Evolutionary conservation across 2,329 filamentous ascomycete species (phyloP).

Genomic region (Pseudogymnoascus sp.): DNA sequence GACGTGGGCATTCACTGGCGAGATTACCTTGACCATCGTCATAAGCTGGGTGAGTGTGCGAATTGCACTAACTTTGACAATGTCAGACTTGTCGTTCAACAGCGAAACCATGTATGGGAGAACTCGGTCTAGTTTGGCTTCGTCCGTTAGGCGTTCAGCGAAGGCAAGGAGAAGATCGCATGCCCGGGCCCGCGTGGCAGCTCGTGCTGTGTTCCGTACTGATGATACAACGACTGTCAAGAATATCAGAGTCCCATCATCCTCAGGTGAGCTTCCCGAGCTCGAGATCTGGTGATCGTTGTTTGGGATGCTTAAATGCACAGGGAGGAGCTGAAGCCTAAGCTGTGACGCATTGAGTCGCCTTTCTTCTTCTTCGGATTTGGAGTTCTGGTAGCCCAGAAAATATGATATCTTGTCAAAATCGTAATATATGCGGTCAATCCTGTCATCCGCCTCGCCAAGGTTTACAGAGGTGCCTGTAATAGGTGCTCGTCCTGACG

Average conservation of each 20-base stretch:
- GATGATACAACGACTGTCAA: constrained; percentile 83
- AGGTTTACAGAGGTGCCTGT: constrained; percentile 63
- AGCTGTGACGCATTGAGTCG: constrained; percentile 35
- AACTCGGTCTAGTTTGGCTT: constrained; percentile 89
- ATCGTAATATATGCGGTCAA: constrained; percentile 85
- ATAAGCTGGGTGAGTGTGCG: constrained; percentile 83
- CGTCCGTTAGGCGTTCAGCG: constrained; percentile 82
- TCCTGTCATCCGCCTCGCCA: constrained; percentile 84
- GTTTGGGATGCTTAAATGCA: constrained; percentile 80
- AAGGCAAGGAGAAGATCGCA: constrained; percentile 91
- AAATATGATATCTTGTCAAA: constrained; percentile 98
- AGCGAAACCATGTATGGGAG: constrained; percentile 82
- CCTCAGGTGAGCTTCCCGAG: constrained; percentile 53
- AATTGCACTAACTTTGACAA: constrained; percentile 78
- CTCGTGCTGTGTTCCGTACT: constrained; percentile 78
- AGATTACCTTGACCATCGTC: constrained; percentile 80
- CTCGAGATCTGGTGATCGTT: constrained; percentile 63
- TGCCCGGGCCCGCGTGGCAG: constrained; percentile 78
- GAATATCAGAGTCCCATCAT: constrained; percentile 91
- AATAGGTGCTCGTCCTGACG: constrained; percentile 65
- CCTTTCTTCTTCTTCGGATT: constrained; percentile 17
- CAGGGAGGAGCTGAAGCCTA: constrained; percentile 61
- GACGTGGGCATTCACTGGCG: constrained; percentile 63
- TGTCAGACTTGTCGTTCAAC: constrained; percentile 71
- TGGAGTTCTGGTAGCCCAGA: constrained; percentile 59